Evolutionary conservation across 2,329 filamentous ascomycete species (phyloP).

Genomic region (Sclerotinia minor): DNA sequence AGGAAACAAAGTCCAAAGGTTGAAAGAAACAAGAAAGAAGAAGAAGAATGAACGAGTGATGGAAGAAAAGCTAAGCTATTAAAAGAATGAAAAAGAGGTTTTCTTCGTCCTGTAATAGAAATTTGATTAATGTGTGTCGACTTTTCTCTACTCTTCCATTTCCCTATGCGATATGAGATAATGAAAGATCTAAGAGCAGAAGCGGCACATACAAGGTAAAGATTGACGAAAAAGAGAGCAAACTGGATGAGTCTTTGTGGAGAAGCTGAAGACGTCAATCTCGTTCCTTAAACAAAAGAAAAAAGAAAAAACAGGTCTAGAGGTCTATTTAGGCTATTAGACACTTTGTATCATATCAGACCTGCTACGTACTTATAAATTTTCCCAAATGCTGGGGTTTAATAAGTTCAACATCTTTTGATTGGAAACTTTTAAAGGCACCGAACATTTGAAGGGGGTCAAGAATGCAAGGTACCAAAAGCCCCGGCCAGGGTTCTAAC

Average conservation of each 20-base stretch:
- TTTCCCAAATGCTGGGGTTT: not conserved
- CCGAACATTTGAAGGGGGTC: not conserved
- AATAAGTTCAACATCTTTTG: too few species aligned
- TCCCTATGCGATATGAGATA: not conserved
- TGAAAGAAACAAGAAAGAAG: too few species aligned
- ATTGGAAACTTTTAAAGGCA: too few species aligned
- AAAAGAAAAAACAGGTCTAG: not conserved
- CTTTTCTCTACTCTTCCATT: not conserved
- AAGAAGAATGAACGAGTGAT: not conserved
- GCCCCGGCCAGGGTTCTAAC: not conserved
- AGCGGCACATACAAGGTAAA: conserved; percentile 7
- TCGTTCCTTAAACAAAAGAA: not conserved
- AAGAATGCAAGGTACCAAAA: conserved; percentile 24
- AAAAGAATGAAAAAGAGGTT: conserved; percentile 10
- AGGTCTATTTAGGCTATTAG: not conserved
- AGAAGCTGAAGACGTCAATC: conserved; percentile 6
- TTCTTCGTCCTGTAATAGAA: not conserved
- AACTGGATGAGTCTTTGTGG: not conserved
- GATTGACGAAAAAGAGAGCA: conserved; percentile 17
- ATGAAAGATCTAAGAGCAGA: conserved; percentile 12
- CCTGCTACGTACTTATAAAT: not conserved
- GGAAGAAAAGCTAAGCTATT: not conserved
- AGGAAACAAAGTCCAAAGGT: conserved; percentile 4
- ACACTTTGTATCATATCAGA: too few species aligned
- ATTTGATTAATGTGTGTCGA: conserved; percentile 2